Evolutionary conservation across 257 asterid species (phyloP), one percentile per base, ranked within the genome.

Genomic region (Cynanchum wilfordii): DNA sequence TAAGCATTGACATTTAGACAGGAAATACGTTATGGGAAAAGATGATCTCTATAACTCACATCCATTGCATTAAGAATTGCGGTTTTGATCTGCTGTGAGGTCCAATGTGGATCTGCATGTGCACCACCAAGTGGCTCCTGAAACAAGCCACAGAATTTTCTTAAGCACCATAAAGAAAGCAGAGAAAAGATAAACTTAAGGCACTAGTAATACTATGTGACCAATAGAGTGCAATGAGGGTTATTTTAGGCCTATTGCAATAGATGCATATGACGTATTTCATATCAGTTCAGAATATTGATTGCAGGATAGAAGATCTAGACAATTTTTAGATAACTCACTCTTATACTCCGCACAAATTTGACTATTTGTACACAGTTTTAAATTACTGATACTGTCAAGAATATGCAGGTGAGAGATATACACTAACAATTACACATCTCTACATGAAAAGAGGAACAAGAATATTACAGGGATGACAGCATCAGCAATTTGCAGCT

Each of bases 101-200:
- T 91, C 99, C 97, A 91, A 72, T 88, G 74, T 55, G 97, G 84
- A 85, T 94, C 97, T 72, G 91, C 87, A 80, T 94, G 99, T 40
- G 96, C 99, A 71, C 99, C 99, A 57, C 97, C 97, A 81, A 94
- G 95, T 77, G 99, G 97, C 89, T 94, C 99, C 98, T 93, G 79
- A 81, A 84, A 65, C 47, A 71, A 2, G 58, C 68, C 75, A 69
- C 51, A 50, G 49, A 24, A 36, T 69, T 63, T 36, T 56, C 72
- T 36, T 16, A 64, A 38, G 69, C 42, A 50, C 38, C 49, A 49
- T 5, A 22, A 40, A 15, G 11, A 38, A 69, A 19, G 52, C 45
- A 25, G 27, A 58, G 66, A 55, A 33, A 20, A 33, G 13, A 25
- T 49, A 12, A 65, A 4, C 58, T 42, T 65, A 62, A 15, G 17